Conservation (phyloP, 2,329 filamentous ascomycete species). For the Davidsoniella virescens region DNA sequence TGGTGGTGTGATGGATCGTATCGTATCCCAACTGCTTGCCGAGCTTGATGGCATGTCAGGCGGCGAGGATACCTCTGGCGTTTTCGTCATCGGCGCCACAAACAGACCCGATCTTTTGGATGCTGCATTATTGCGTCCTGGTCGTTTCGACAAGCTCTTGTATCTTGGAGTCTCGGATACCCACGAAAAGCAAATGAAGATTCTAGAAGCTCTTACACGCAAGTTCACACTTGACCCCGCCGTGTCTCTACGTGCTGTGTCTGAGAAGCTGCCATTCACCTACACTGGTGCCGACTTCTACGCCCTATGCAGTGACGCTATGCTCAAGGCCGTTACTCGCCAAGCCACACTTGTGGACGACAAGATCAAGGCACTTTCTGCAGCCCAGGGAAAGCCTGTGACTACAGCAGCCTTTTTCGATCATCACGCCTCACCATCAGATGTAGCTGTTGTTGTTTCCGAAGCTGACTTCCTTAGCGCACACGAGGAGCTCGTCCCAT, state of each 20-base stretch:
- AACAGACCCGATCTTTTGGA: conserved; percentile 90
- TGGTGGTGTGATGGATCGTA: conserved; percentile 94
- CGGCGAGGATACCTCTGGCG: conserved; percentile 48
- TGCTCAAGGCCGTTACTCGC: conserved; percentile 95
- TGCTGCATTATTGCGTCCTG: conserved; percentile 73
- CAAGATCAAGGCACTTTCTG: conserved; percentile 59
- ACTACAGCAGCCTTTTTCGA: conserved; percentile 94
- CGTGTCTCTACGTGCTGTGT: conserved; percentile 59
- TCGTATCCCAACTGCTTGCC: conserved; percentile 84
- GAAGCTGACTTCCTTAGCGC: conserved; percentile 79
- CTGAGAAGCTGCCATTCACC: conserved; percentile 71
- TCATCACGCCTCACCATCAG: conserved; percentile 66
- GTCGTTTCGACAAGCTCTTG: conserved; percentile 95
- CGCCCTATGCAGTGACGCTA: conserved; percentile 89
- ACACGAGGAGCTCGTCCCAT: conserved; percentile 75
- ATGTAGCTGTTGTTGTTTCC: conserved; percentile 73
- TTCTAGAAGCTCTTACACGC: conserved; percentile 81
- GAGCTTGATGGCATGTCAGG: conserved; percentile 91
- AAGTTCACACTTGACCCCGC: conserved; percentile 83
- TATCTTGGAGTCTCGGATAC: conserved; percentile 94
- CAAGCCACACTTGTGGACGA: conserved; percentile 70
- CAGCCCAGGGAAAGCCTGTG: conserved; percentile 34
- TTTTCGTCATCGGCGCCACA: conserved; percentile 93
- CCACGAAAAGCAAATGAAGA: conserved; percentile 88
- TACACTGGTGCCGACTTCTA: conserved; percentile 98